Percentiles rank a stretch among this genome's conserved stretches.
Evolutionary conservation across 1,284 basidiomycete species (phyloP).

Genomic region (Cutaneotrichosporon spelunceum): DNA sequence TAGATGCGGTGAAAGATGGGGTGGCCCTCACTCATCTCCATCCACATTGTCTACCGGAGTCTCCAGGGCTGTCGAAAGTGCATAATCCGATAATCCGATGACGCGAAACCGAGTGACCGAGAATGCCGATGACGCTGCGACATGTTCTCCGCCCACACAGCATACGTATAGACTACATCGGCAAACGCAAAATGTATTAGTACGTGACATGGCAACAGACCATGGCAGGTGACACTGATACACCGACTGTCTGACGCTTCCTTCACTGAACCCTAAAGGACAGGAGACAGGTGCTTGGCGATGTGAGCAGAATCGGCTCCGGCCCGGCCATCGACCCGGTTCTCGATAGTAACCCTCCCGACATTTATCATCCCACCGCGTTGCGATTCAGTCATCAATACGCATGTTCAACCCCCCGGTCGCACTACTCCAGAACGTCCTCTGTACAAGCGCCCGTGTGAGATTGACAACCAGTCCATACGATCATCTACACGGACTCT

Average conservation of each 20-base stretch:
- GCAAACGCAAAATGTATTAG: neutral
- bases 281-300: no score
- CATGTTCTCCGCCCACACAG: neutral
- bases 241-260: neutral
- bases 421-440: no score
- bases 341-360: no score
- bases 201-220: neutral
- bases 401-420: no score
- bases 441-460: neutral
- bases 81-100: neutral
- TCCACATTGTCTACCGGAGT: neutral
- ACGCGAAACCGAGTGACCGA: neutral
- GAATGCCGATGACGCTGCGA: neutral
- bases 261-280: no score
- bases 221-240: neutral
- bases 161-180: conserved; percentile 3
- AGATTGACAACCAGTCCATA: conserved; percentile 4
- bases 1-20: conserved; percentile 14
- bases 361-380: no score
- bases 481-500: neutral
- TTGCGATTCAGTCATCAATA: neutral
- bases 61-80: neutral
- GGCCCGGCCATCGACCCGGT: no score
- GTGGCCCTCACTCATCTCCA: neutral
- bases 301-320: no score